phyloP scores from a whole-genome alignment of 345 rosid genomes.

The Cardamine resedifolia region DNA sequence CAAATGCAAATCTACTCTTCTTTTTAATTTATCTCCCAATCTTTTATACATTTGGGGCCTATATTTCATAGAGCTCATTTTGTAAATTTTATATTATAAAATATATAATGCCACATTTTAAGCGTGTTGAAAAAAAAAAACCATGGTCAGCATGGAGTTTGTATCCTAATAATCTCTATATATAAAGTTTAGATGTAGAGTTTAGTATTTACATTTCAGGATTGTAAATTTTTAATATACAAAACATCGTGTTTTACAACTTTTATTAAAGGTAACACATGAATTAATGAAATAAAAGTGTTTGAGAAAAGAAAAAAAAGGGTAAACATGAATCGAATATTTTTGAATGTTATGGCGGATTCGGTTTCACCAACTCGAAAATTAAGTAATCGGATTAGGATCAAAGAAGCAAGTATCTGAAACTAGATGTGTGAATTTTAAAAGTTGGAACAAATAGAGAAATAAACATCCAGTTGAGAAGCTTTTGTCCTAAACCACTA shows the following conservation, averaged over 20 bases:
- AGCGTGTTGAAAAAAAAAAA: background rate
- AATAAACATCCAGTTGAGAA: background rate
- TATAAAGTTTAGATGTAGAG: too few relatives aligned
- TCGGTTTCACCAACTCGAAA: too few relatives aligned
- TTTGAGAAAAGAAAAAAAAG: too few relatives aligned
- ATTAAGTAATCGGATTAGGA: background rate
- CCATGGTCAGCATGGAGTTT: background rate
- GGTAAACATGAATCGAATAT: background rate
- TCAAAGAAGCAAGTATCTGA: background rate
- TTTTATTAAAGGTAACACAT: too few relatives aligned
- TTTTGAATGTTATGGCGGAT: background rate
- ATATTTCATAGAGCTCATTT: background rate
- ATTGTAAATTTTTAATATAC: too few relatives aligned
- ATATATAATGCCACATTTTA: conserved; percentile 1
- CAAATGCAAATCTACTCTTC: conserved; percentile 85
- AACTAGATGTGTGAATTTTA: background rate
- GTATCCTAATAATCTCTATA: conserved; percentile 7
- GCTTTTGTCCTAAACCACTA: too few relatives aligned
- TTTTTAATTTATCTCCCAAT: conserved; percentile 23
- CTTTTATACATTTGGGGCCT: conserved; percentile 1
- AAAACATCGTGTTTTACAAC: too few relatives aligned
- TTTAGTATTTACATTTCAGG: too few relatives aligned
- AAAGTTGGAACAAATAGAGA: background rate
- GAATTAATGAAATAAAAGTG: too few relatives aligned
- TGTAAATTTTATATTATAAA: conserved; percentile 13